These are phyloP conservation scores for Solanum verrucosum DNA, from an alignment of 257 asterid species.

Conservation along the genomic window DNA sequence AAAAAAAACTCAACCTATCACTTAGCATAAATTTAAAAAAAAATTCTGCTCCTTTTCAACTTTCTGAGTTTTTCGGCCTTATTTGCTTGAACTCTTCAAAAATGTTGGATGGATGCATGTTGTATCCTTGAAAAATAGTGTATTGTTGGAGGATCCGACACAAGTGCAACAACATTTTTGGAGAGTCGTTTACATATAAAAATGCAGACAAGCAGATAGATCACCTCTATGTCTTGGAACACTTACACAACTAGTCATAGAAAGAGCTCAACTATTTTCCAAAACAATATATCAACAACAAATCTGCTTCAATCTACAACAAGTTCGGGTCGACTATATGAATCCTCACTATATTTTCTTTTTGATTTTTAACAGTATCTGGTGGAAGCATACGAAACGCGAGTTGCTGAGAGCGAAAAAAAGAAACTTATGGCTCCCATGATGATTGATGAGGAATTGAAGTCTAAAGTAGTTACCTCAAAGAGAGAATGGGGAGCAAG, in stretches of 20 bases:
- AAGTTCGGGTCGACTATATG: not conserved
- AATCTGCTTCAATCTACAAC: not conserved
- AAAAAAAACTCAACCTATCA: not conserved
- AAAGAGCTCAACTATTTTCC: not conserved
- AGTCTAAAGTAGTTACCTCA: slow-evolving; percentile 25
- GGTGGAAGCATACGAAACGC: slow-evolving; percentile 71
- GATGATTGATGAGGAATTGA: slow-evolving; percentile 48
- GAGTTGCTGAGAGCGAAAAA: slow-evolving; percentile 64
- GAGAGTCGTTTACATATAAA: not conserved
- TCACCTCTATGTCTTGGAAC: not conserved
- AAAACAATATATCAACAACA: not conserved
- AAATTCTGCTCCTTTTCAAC: not conserved
- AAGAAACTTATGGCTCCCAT: slow-evolving; percentile 39
- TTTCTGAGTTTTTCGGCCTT: not conserved
- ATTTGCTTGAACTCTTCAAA: not conserved
- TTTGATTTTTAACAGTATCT: slow-evolving; percentile 42
- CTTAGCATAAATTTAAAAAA: not conserved
- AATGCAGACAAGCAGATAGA: not conserved
- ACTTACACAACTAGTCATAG: not conserved
- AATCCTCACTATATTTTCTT: not conserved
- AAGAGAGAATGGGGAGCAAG: slow-evolving; percentile 91
- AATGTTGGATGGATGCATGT: not conserved
- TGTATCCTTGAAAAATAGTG: not conserved
- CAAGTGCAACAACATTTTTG: not conserved
- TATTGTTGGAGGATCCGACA: not conserved